Conservation (phyloP, 176 grass and related monocot species). For the Musa beccarii region DNA sequence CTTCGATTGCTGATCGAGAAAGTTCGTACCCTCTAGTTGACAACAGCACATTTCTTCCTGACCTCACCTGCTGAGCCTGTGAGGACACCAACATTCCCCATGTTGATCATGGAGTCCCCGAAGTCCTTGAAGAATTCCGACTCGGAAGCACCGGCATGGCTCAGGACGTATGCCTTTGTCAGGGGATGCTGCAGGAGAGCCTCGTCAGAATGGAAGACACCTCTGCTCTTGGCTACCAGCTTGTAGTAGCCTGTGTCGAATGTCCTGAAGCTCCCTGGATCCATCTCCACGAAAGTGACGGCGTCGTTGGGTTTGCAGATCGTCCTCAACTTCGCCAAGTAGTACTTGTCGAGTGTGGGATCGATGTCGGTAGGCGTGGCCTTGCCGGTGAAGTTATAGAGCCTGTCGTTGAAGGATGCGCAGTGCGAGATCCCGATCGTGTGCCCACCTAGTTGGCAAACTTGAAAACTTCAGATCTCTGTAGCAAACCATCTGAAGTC, state of each 20-base stretch:
- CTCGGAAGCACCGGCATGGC: slow-evolving; percentile 28
- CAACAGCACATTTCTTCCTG: slow-evolving; percentile 46
- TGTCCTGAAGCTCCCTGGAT: slow-evolving; percentile 68
- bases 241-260: slow-evolving; percentile 76
- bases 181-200: slow-evolving; percentile 43
- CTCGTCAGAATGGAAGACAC: slow-evolving; percentile 61
- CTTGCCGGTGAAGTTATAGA: slow-evolving; percentile 51
- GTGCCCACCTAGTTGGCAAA: slow-evolving; percentile 36
- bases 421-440: slow-evolving; percentile 70
- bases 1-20: too few species aligned
- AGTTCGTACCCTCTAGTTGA: slow-evolving; percentile 24
- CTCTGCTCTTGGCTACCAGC: slow-evolving; percentile 39
- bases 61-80: slow-evolving; percentile 65
- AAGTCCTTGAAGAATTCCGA: slow-evolving; percentile 76
- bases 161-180: slow-evolving; percentile 36
- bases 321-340: slow-evolving; percentile 32
- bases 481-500: not conserved
- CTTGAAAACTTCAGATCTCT: not conserved
- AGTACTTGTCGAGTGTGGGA: slow-evolving; percentile 44
- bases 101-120: slow-evolving; percentile 60
- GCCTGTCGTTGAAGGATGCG: slow-evolving; percentile 44
- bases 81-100: slow-evolving; percentile 54
- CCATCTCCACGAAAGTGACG: slow-evolving; percentile 65
- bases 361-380: slow-evolving; percentile 6
- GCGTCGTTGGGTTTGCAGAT: slow-evolving; percentile 41